Base-by-base conservation (phyloP, 2,329 filamentous ascomycete genomes). In the Cercospora zeae-maydis region DNA sequence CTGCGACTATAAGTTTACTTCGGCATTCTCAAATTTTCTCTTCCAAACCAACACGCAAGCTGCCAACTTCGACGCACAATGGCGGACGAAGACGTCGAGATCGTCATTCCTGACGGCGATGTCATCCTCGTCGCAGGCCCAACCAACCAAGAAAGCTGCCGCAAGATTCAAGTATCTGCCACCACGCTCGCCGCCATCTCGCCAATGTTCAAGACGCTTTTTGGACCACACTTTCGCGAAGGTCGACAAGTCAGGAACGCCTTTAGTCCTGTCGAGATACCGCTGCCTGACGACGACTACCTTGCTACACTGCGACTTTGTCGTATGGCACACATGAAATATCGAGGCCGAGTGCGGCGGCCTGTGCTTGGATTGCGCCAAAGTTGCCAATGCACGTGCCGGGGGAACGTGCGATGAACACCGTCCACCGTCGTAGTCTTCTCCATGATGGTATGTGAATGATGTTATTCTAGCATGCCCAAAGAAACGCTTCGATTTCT, bases 141-240 rank as follows among this genome's bases (percentile, higher is more conserved):
- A 0, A n/a, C 24, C 11, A 8, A 61, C 1, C 14, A 7, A n/a
- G 34, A 9, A n/a, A 37, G 9, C 11, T 37, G 34, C 14, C 8
- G 33, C 13, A 39, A 34, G 19, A 45, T 63, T 1, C 62, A 51
- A 19, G 58, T 60, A 16, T 60, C 42, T 1, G 56, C 57, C 2
- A 4, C 47, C 39, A 56, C 21, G 1, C 58, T 63, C 8, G 39
- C 52, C 16, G 7, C 24, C 7, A 27, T 52, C 16, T 63, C 62
- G 1, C 52, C 37, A 8, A 52, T 61, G 2, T 63, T 63, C 51
- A 34, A 36, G 7, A 33, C 57, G 16, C 57, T 66, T 7, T 42
- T 66, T 4, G 62, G 64, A 3, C 62, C 59, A 42, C 62, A 61
- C 11, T 63, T 63, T 9, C 36, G 53, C 42, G 65, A 63, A 45